Evolutionary conservation across 139 green algal genomes (phyloP).

Genomic region (Chlorella ohadii): DNA sequence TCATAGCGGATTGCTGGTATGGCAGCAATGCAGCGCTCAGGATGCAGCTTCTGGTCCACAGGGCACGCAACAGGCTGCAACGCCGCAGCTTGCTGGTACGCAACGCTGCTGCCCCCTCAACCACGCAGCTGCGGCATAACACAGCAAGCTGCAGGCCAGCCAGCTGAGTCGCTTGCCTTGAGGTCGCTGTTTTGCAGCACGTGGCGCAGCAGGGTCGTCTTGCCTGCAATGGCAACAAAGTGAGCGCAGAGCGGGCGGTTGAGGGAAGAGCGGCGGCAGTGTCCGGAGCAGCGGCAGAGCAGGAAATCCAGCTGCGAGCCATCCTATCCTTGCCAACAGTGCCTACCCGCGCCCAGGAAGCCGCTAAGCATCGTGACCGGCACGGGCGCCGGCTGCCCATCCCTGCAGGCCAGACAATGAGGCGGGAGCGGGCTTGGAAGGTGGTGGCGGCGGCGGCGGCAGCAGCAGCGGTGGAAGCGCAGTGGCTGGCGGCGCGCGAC

Average conservation of each 20-base stretch:
- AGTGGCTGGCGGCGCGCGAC: not conserved
- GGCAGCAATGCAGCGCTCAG: no score
- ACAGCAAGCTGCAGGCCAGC: not conserved
- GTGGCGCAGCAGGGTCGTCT: slow-evolving; percentile 91
- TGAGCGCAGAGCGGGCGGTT: no score
- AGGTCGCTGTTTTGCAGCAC: slow-evolving; percentile 82
- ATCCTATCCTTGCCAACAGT: no score
- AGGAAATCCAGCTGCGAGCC: no score
- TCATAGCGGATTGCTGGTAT: no score
- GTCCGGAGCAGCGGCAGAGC: no score
- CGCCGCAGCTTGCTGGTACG: no score
- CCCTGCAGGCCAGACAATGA: not conserved
- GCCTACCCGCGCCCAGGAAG: slow-evolving; percentile 78
- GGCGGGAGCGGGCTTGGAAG: not conserved
- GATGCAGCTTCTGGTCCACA: no score
- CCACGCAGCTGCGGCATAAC: no score
- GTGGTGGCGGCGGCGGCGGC: not conserved
- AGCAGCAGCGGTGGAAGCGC: not conserved
- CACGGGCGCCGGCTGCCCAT: slow-evolving; percentile 13
- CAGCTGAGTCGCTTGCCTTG: slow-evolving; percentile 52
- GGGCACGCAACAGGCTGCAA: no score
- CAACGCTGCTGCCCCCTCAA: no score
- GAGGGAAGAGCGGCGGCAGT: no score
- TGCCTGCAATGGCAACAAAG: slow-evolving; percentile 66
- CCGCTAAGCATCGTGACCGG: slow-evolving; percentile 86